These are phyloP conservation scores for Kregervanrija delftensis DNA, from an alignment of 805 yeast species.

Conservation along the genomic window DNA sequence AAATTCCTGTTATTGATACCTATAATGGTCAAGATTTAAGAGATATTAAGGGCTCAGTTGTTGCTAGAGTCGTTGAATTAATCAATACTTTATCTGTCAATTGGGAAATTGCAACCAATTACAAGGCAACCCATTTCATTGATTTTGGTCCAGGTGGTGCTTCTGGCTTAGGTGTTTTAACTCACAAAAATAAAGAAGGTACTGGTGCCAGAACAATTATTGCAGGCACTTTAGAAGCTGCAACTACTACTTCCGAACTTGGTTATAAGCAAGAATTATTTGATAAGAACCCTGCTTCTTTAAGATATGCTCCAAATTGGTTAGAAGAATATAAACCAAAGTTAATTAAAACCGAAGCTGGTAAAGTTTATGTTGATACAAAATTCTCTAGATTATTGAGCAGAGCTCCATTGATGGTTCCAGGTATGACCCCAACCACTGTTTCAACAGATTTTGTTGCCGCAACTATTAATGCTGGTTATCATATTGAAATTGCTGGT, in stretches of 20 bases:
- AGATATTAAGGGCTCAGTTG: slow-evolving; percentile 43
- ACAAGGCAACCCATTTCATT: slow-evolving; percentile 77
- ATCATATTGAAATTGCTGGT: slow-evolving; percentile 96
- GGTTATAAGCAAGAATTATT: slow-evolving; percentile 96
- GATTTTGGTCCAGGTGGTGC: slow-evolving; percentile 99
- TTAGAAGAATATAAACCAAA: slow-evolving; percentile 80
- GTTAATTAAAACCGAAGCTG: slow-evolving; percentile 65
- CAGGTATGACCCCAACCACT: slow-evolving; percentile 99
- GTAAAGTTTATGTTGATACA: slow-evolving; percentile 83
- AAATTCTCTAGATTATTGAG: slow-evolving; percentile 88
- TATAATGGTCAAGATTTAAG: slow-evolving; percentile 77
- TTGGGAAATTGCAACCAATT: slow-evolving; percentile 89
- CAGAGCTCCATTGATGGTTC: slow-evolving; percentile 93
- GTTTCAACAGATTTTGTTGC: slow-evolving; percentile 92
- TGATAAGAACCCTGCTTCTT: slow-evolving; percentile 54
- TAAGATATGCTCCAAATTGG: slow-evolving; percentile 90
- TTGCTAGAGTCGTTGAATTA: slow-evolving; percentile 67
- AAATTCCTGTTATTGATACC: slow-evolving; percentile 89
- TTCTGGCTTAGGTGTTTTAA: slow-evolving; percentile 91
- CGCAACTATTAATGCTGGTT: slow-evolving; percentile 92
- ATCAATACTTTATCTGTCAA: slow-evolving; percentile 86
- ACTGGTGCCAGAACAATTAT: slow-evolving; percentile 92
- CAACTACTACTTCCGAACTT: slow-evolving; percentile 68
- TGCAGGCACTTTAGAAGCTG: slow-evolving; percentile 80
- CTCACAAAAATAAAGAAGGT: slow-evolving; percentile 98